A percentile compares a stretch with the other conserved stretches of the same genome.
Conservation (phyloP, 495 filamentous ascomycete species). For the Lophiotrema nucula region DNA sequence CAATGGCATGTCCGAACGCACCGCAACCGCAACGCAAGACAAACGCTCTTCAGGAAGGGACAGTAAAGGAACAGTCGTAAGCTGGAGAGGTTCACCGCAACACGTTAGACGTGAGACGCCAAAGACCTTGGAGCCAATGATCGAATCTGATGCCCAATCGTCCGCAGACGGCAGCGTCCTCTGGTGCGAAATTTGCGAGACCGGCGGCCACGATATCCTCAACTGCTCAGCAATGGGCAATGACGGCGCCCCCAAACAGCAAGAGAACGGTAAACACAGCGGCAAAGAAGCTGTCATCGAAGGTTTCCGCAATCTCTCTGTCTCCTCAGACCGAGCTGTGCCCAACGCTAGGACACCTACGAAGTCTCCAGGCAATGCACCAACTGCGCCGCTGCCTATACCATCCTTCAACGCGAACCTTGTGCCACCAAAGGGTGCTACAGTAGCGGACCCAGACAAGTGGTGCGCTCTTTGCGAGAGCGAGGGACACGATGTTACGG, state of each 20-base stretch:
- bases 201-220: conserved; percentile 87
- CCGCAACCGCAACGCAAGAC: conserved; percentile 38
- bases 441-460: conserved; percentile 75
- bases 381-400: conserved; percentile 27
- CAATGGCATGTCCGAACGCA: conserved; percentile 42
- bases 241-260: conserved; percentile 12
- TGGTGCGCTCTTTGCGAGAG: conserved; percentile 98
- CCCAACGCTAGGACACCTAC: conserved; percentile 38
- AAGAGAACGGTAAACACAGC: conserved; percentile 32
- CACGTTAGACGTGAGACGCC: conserved; percentile 15
- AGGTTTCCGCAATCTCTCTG: conserved; percentile 46
- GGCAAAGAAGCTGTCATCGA: conserved; percentile 51
- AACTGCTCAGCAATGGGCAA: conserved; percentile 62
- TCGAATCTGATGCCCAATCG: conserved; percentile 70
- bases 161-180: conserved; percentile 70
- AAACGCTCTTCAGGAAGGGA: conserved; percentile 58
- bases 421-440: conserved; percentile 67
- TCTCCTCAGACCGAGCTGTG: conserved; percentile 38
- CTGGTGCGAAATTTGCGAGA: conserved; percentile 97
- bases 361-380: conserved; percentile 43
- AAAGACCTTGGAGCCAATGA: conserved; percentile 53
- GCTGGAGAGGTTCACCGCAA: conserved; percentile 41
- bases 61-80: conserved; percentile 57
- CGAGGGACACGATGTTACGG: conserved; percentile 92
- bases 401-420: conserved; percentile 27